Evolutionary conservation across 2,329 filamentous ascomycete species (phyloP), one percentile per base, ranked within the genome.

Genomic region (Dothidotthia symphoricarpi): DNA sequence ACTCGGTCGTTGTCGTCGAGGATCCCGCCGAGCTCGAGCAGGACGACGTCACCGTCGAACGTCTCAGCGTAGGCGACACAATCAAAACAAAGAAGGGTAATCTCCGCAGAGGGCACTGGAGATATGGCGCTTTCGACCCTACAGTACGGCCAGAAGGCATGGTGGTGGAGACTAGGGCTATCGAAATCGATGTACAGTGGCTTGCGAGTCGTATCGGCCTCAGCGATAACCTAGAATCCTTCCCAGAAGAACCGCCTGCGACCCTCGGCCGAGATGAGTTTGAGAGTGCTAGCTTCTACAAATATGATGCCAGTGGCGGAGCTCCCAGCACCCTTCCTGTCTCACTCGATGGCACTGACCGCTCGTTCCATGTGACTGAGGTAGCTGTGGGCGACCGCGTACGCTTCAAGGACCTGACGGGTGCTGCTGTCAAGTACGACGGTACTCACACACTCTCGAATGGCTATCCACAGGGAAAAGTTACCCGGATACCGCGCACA

Each of bases 361-460:
- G 45, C 12, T 47, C 49, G 4, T 67, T 63, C 33, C 63, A 66
- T 25, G 61, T 67, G 27, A 59, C 61, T 8, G 68, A 71, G 34
- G 54, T 74, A 11, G 56, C 57, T 3, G 62, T 72, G 17, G 74
- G 74, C 12, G 68, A 75, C 25, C 63, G 66, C n/a, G 76, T 82
- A 6, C 68, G 72, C 15, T 82, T 82, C 63, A 73, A 72, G 36
- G 76, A 82, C 51, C 55, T 75, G 2, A 57, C 69, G 2, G 68
- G 55, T 26, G 77, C 77, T 5, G 69, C 70, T 16, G 57, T 69
- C 25, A 81, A 79, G 48, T 81, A 81, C 49, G 66, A 72, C 35
- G 64, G 63, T 4, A 51, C 62, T 1, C 58, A 47, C 13, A 51
- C 41, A 16, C 29, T 55, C 24, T 29, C 31, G 9, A 55, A 63